Conservation (phyloP, 2,329 filamentous ascomycete genomes). For the Ceratocystis ficicola region DNA sequence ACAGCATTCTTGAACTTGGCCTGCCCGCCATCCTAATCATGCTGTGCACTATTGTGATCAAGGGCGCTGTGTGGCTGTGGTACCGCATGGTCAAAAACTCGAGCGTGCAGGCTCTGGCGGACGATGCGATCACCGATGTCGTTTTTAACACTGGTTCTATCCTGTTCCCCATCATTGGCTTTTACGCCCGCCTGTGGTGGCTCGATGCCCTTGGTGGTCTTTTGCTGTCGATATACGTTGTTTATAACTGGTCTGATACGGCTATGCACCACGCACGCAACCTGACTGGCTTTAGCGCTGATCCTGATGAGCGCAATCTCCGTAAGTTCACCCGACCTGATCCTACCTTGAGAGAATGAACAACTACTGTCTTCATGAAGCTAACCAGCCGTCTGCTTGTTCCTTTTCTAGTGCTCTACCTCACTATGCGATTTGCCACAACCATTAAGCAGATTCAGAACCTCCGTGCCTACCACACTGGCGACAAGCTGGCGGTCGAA, state of each 20-base stretch:
- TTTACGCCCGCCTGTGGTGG: conserved; percentile 69
- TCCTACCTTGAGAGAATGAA: neutral
- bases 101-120: conserved; percentile 63
- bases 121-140: conserved; percentile 56
- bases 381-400: neutral
- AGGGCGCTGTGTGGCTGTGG: conserved; percentile 74
- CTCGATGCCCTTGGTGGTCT: conserved; percentile 69
- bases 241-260: conserved; percentile 65
- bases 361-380: neutral
- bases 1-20: conserved; percentile 59
- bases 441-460: conserved; percentile 79
- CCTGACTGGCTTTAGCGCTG: conserved; percentile 64
- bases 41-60: conserved; percentile 68
- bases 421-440: conserved; percentile 87
- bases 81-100: conserved; percentile 77
- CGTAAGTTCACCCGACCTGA: conserved; percentile 27
- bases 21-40: conserved; percentile 67
- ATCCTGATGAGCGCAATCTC: conserved; percentile 71
- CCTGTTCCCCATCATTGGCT: conserved; percentile 70
- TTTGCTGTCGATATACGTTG: conserved; percentile 64
- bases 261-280: conserved; percentile 68
- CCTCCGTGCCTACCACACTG: conserved; percentile 70
- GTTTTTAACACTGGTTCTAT: conserved; percentile 87
- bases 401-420: conserved; percentile 50
- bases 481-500: conserved; percentile 70